These are phyloP conservation scores for Podaxis sp. DNA, from an alignment of 768 basidiomycete genomes.

Conservation along the genomic window DNA sequence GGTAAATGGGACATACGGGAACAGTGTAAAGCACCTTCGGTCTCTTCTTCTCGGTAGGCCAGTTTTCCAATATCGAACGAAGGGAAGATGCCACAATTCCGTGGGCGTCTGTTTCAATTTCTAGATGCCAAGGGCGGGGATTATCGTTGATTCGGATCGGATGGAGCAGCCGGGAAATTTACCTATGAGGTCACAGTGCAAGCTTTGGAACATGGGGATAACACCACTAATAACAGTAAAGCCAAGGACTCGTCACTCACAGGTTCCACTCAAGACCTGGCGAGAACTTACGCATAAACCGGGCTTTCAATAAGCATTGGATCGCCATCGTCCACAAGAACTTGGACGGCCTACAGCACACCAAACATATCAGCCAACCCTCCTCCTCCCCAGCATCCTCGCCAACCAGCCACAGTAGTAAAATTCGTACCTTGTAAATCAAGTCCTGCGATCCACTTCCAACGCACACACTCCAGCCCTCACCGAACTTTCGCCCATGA, in stretches of 20 bases:
- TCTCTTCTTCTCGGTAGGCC: too few relatives aligned
- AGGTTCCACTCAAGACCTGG: not conserved
- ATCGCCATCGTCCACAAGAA: slow-evolving; percentile 77
- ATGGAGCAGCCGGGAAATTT: too few relatives aligned
- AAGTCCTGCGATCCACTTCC: slow-evolving; percentile 88
- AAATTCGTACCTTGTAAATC: slow-evolving; percentile 67
- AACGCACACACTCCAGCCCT: slow-evolving; percentile 74
- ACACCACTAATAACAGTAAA: slow-evolving; percentile 50
- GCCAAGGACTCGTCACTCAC: not conserved
- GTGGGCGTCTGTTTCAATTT: too few relatives aligned
- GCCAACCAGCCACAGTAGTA: not conserved
- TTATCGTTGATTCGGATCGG: too few relatives aligned
- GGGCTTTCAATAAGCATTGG: slow-evolving; percentile 79
- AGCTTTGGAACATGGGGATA: slow-evolving; percentile 54
- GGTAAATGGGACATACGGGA: too few relatives aligned
- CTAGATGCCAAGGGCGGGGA: too few relatives aligned
- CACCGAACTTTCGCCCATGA: slow-evolving; percentile 58
- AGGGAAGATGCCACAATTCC: too few relatives aligned
- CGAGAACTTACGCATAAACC: slow-evolving; percentile 57
- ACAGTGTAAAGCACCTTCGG: too few relatives aligned
- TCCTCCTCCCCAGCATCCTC: not conserved
- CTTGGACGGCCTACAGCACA: slow-evolving; percentile 53
- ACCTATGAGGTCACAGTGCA: slow-evolving; percentile 60
- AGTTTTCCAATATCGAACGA: too few relatives aligned
- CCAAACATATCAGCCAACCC: not conserved